Evolutionary conservation across 2,329 filamentous ascomycete genomes (phyloP).

Genomic region (Penicillium nordicum): DNA sequence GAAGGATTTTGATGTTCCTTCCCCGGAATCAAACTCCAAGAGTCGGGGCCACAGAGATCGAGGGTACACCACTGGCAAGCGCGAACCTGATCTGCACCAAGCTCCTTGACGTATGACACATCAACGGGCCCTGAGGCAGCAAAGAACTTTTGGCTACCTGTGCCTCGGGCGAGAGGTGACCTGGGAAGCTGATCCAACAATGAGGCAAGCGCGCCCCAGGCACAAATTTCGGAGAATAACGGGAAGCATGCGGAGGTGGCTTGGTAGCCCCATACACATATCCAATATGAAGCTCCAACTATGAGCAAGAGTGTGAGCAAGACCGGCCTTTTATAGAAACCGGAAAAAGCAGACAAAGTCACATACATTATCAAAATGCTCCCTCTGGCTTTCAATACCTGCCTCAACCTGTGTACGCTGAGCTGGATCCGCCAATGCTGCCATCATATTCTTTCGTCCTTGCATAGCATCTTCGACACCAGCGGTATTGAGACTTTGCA

Average conservation of each 20-base stretch:
- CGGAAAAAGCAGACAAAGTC: neutral
- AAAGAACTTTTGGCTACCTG: neutral
- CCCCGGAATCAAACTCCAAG: conserved; percentile 32
- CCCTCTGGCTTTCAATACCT: conserved; percentile 37
- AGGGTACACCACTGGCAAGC: conserved; percentile 34
- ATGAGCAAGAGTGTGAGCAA: neutral
- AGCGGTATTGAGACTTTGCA: conserved; percentile 40
- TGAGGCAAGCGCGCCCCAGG: conserved; percentile 43
- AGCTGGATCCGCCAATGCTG: neutral
- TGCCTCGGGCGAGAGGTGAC: neutral
- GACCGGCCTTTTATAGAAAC: neutral
- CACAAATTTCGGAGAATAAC: conserved; percentile 37
- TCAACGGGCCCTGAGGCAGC: conserved; percentile 21
- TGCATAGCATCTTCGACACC: conserved; percentile 12
- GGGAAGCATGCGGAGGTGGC: conserved; percentile 38
- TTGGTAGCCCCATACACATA: conserved; percentile 41
- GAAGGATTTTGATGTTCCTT: neutral
- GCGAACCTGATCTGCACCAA: conserved; percentile 24
- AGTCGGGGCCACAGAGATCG: conserved; percentile 34
- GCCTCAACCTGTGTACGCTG: conserved; percentile 10
- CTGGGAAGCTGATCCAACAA: conserved; percentile 34
- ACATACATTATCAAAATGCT: conserved; percentile 43
- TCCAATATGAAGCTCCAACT: conserved; percentile 44
- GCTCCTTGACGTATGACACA: conserved; percentile 35
- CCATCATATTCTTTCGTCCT: conserved; percentile 2